These are phyloP conservation scores for Dipteronia sinensis DNA, from an alignment of 345 rosid genomes.

Conservation along the genomic window DNA sequence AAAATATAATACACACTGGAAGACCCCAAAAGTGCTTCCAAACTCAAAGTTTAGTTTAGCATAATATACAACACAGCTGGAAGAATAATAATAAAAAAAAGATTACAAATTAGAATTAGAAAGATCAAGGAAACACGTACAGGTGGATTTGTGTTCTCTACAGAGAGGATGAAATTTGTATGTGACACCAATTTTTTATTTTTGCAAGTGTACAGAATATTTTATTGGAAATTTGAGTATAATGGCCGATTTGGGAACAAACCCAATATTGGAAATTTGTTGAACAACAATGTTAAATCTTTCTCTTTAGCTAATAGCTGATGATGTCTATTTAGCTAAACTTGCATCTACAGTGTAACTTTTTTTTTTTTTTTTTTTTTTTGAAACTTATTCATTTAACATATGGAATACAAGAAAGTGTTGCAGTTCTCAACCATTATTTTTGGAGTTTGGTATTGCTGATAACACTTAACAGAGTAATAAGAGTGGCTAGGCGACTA, in stretches of 20 bases:
- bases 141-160: background rate
- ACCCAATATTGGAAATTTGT: conserved; percentile 15
- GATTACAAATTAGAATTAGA: background rate
- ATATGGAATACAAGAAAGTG: no score
- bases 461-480: no score
- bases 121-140: background rate
- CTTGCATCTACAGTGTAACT: no score
- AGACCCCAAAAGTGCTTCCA: conserved; percentile 22
- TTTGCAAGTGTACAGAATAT: conserved; percentile 9
- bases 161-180: background rate
- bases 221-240: background rate
- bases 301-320: no score
- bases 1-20: conserved; percentile 10
- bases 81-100: background rate
- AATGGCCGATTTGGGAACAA: conserved; percentile 5
- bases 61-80: background rate
- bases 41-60: background rate
- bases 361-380: no score
- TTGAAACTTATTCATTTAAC: no score
- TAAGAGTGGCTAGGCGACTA: no score
- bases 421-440: no score
- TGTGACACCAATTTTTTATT: background rate
- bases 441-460: no score
- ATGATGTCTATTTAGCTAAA: no score
- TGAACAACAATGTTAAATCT: background rate